Conservation (phyloP, 2,329 filamentous ascomycete genomes). For the Aspergillus quadrilineatus region DNA sequence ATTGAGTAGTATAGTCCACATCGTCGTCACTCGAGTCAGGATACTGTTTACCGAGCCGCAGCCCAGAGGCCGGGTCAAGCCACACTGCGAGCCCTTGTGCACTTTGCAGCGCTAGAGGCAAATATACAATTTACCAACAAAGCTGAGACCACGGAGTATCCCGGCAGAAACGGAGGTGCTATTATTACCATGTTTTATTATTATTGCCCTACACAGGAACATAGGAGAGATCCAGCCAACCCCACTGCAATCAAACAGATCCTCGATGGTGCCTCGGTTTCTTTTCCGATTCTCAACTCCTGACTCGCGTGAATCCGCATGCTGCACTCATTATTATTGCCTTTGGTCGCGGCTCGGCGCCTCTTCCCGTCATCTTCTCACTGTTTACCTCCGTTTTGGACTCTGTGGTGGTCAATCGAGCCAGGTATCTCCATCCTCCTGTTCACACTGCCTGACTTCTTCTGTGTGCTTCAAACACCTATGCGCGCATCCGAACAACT, state of each 20-base stretch:
- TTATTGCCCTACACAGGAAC: not conserved
- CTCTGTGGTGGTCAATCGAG: not conserved
- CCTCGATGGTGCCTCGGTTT: conserved; percentile 3
- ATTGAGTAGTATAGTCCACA: too few species aligned
- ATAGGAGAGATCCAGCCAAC: not conserved
- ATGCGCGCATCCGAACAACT: not conserved
- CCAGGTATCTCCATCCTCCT: not conserved
- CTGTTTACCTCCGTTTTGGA: too few species aligned
- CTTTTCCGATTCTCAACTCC: not conserved
- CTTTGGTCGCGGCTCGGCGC: not conserved
- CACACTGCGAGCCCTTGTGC: not conserved
- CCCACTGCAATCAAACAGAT: conserved; percentile 1
- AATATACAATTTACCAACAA: not conserved
- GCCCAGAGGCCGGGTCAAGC: not conserved
- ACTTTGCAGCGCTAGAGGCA: not conserved
- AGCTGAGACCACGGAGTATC: not conserved
- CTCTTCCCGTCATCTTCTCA: not conserved
- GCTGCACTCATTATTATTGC: not conserved
- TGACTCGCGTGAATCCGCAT: conserved; percentile 1
- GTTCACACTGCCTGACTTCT: not conserved
- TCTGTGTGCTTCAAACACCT: not conserved
- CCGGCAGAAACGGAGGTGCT: not conserved
- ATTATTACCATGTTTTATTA: not conserved
- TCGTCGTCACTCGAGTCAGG: too few species aligned
- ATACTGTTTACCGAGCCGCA: too few species aligned